Evolutionary conservation across 805 yeast species (phyloP).

Genomic region (Starmera amethionina): DNA sequence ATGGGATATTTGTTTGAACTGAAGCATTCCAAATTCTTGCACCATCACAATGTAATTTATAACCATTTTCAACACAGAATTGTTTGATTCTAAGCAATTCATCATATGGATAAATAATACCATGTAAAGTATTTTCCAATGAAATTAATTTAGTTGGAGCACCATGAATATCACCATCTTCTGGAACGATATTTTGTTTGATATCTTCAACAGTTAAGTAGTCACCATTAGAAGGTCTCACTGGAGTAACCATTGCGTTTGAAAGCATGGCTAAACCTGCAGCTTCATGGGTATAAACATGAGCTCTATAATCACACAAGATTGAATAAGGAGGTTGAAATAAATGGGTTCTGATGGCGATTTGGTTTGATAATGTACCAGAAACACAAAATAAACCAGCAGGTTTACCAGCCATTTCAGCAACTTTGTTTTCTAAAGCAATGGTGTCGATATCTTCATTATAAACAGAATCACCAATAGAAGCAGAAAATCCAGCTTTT

Average conservation of each 20-base stretch:
- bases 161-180: constrained; percentile 75
- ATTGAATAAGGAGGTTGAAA: constrained; percentile 77
- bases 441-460: constrained; percentile 69
- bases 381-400: constrained; percentile 79
- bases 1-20: constrained; percentile 43
- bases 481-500: constrained; percentile 41
- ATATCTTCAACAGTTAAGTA: constrained; percentile 79
- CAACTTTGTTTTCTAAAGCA: constrained; percentile 53
- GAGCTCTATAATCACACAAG: constrained; percentile 79
- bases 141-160: constrained; percentile 85
- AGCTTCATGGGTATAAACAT: constrained; percentile 76
- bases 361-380: constrained; percentile 86
- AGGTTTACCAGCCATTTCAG: constrained; percentile 64
- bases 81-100: constrained; percentile 63
- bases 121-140: constrained; percentile 83
- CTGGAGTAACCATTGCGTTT: constrained; percentile 86
- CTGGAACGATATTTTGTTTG: constrained; percentile 45
- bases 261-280: constrained; percentile 86
- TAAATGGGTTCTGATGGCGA: constrained; percentile 69
- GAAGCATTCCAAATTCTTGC: constrained; percentile 91
- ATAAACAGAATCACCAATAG: constrained; percentile 83
- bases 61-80: constrained; percentile 52
- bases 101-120: constrained; percentile 69
- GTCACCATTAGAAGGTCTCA: constrained; percentile 64
- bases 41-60: constrained; percentile 80